phyloP scores from a whole-genome alignment of 1,139 yeast species.

The Yamadazyma kanchanaburiensis region DNA sequence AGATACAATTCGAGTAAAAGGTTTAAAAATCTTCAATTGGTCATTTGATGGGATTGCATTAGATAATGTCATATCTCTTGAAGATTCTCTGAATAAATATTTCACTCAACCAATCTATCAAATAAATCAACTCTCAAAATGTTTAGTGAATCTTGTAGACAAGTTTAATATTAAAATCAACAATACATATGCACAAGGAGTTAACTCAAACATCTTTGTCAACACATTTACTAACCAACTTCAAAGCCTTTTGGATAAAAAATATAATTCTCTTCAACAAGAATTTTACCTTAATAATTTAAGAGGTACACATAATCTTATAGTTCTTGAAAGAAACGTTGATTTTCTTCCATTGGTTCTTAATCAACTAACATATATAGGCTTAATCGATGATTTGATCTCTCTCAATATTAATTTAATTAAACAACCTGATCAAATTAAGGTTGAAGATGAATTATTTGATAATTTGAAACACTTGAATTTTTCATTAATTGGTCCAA shows the following conservation, averaged over 20 bases:
- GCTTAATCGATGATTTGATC: slow-evolving; percentile 73
- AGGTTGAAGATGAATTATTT: slow-evolving; percentile 28
- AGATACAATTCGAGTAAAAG: slow-evolving; percentile 13
- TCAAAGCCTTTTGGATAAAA: slow-evolving; percentile 28
- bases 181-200: slow-evolving; percentile 40
- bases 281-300: slow-evolving; percentile 35
- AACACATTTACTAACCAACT: slow-evolving; percentile 22
- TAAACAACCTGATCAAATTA: slow-evolving; percentile 24
- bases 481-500: slow-evolving; percentile 77
- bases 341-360: slow-evolving; percentile 72
- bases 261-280: slow-evolving; percentile 30
- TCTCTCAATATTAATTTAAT: slow-evolving; percentile 50
- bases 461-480: slow-evolving; percentile 60
- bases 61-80: slow-evolving; percentile 20
- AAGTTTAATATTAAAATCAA: slow-evolving; percentile 26
- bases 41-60: slow-evolving; percentile 23
- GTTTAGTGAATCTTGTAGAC: slow-evolving; percentile 24
- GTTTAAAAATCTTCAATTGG: slow-evolving; percentile 31
- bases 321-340: slow-evolving; percentile 73
- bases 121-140: slow-evolving; percentile 23
- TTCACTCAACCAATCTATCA: slow-evolving; percentile 34
- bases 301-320: slow-evolving; percentile 53
- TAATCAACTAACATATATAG: slow-evolving; percentile 78
- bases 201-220: slow-evolving; percentile 31
- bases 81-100: slow-evolving; percentile 21